A percentile compares a stretch with the other conserved stretches of the same genome.
These are phyloP conservation scores for Ceratobasidium theobromae DNA, from an alignment of 1,284 basidiomycete genomes.

Conservation along the genomic window DNA sequence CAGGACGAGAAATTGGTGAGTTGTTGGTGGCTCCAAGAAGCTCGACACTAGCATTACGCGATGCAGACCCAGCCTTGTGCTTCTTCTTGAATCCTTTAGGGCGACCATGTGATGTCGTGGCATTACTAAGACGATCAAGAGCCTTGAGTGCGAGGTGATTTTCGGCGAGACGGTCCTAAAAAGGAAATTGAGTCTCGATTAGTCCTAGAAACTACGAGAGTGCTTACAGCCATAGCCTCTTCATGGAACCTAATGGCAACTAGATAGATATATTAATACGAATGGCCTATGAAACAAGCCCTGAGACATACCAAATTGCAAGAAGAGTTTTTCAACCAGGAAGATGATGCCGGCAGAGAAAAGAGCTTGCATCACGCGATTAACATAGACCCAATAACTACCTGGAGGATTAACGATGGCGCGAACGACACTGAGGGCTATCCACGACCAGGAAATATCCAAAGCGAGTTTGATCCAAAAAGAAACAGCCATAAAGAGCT, in stretches of 20 bases:
- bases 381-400: conserved; percentile 65
- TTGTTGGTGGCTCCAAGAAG: conserved; percentile 18
- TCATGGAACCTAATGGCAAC: conserved; percentile 78
- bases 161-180: conserved; percentile 62
- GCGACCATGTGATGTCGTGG: conserved; percentile 2
- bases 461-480: conserved; percentile 68
- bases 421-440: conserved; percentile 63
- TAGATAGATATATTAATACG: not conserved
- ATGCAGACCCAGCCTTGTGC: conserved; percentile 9
- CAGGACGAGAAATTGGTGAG: conserved; percentile 33
- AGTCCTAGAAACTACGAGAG: not conserved
- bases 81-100: conserved; percentile 18
- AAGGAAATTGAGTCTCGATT: conserved; percentile 6
- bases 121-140: conserved; percentile 57
- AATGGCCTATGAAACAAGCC: not conserved
- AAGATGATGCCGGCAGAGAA: conserved; percentile 65
- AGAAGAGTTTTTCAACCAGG: conserved; percentile 67
- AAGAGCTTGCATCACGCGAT: conserved; percentile 69
- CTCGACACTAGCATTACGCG: conserved; percentile 30
- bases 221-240: conserved; percentile 57
- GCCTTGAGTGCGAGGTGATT: conserved; percentile 68
- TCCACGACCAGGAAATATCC: conserved; percentile 69
- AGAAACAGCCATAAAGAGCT: conserved; percentile 70
- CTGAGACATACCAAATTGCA: conserved; percentile 52
- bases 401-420: conserved; percentile 59